Conservation (phyloP, 1,139 yeast genomes). For the Scheffersomyces cryptocercus region DNA sequence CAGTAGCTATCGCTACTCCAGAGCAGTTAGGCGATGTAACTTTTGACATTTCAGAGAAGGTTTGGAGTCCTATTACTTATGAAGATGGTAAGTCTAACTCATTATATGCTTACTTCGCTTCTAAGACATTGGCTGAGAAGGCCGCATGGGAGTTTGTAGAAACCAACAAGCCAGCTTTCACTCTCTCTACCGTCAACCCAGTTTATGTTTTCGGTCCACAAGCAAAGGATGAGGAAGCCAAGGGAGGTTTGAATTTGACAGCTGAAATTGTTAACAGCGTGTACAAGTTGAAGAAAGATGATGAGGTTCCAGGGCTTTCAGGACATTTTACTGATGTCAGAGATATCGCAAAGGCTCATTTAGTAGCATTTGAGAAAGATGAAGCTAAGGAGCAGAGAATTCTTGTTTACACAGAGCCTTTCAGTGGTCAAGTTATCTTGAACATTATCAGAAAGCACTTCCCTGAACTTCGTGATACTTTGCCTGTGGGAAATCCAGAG, state of each 20-base stretch:
- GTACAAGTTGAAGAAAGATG: slow-evolving; percentile 2
- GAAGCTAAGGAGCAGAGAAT: slow-evolving; percentile 14
- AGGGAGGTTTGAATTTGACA: slow-evolving; percentile 13
- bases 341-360: slow-evolving; percentile 17
- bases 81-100: not conserved
- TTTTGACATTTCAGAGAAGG: not conserved
- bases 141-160: slow-evolving; percentile 36
- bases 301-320: slow-evolving; percentile 4
- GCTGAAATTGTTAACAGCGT: slow-evolving; percentile 5
- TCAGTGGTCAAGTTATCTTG: slow-evolving; percentile 8
- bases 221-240: slow-evolving; percentile 15
- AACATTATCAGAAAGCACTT: slow-evolving; percentile 11
- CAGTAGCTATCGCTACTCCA: slow-evolving; percentile 23
- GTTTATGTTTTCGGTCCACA: slow-evolving; percentile 26
- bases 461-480: slow-evolving; percentile 15
- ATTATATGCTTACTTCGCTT: slow-evolving; percentile 6
- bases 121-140: slow-evolving; percentile 27
- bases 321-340: slow-evolving; percentile 16
- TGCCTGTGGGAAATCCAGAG: slow-evolving; percentile 33
- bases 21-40: slow-evolving; percentile 11
- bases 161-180: slow-evolving; percentile 12
- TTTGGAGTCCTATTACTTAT: not conserved
- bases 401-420: slow-evolving; percentile 8
- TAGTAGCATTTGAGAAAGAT: slow-evolving; percentile 12
- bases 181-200: slow-evolving; percentile 17